phyloP scores from a whole-genome alignment of 352 stramenopile genomes.

The Pythium pyrilobum region DNA sequence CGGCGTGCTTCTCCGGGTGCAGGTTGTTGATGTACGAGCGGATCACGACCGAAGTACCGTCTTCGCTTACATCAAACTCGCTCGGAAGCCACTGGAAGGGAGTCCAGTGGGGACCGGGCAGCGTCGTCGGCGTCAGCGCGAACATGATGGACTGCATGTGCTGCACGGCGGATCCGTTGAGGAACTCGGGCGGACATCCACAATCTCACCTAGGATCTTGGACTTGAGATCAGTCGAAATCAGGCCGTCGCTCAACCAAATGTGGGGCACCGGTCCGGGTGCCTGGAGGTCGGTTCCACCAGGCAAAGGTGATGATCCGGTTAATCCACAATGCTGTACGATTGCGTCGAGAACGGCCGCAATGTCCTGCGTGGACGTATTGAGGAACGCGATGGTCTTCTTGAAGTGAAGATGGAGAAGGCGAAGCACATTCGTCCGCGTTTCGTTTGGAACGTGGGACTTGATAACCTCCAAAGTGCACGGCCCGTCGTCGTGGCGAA shows the following conservation, averaged over 20 bases:
- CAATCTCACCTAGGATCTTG: not conserved
- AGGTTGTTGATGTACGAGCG: constrained; percentile 29
- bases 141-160: not conserved
- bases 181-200: not conserved
- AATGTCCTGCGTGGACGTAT: not conserved
- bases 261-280: not conserved
- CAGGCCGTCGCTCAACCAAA: not conserved
- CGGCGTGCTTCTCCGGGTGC: constrained; percentile 7
- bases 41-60: not conserved
- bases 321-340: not conserved
- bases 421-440: not conserved
- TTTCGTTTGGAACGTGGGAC: not conserved
- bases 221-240: not conserved
- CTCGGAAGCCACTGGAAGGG: too few relatives aligned
- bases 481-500: not conserved
- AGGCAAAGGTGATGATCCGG: not conserved
- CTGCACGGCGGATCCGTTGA: not conserved
- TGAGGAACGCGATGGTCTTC: not conserved
- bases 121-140: not conserved
- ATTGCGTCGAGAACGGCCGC: not conserved
- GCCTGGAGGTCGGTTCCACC: not conserved
- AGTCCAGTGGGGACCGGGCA: too few relatives aligned
- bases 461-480: not conserved
- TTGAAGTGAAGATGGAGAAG: not conserved
- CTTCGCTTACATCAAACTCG: not conserved